Evolutionary conservation across 768 basidiomycete genomes (phyloP).

Genomic region (Cyclocybe cylindracea): DNA sequence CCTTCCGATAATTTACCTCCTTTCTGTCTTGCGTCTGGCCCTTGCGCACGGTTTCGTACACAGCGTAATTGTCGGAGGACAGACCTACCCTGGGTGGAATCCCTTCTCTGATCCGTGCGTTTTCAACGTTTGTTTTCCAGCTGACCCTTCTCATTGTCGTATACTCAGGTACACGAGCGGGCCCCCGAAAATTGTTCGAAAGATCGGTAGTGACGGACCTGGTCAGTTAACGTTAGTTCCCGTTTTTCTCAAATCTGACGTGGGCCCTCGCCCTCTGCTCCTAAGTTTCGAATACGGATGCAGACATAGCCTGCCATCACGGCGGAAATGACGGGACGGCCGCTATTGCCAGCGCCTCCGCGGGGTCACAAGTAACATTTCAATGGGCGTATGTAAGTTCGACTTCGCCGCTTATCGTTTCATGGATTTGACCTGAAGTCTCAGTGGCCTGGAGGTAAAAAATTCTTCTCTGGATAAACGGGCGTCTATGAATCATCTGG

Average conservation of each 20-base stretch:
- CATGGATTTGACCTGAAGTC: constrained; percentile 5
- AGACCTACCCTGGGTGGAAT: constrained; percentile 37
- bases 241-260: not conserved
- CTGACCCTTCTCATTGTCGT: constrained; percentile 1
- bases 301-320: constrained; percentile 45
- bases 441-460: constrained; percentile 39
- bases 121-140: not conserved
- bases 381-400: constrained; percentile 43
- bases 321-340: constrained; percentile 39
- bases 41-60: constrained; percentile 38
- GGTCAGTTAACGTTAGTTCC: constrained; percentile 16
- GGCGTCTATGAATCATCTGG: constrained; percentile 5
- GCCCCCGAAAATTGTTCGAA: constrained; percentile 32
- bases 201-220: constrained; percentile 34
- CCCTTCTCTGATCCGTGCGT: constrained; percentile 40
- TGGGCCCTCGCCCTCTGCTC: not conserved
- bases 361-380: constrained; percentile 44
- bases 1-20: constrained; percentile 13
- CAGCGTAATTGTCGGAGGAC: constrained; percentile 27
- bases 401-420: constrained; percentile 1
- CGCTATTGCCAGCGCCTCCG: constrained; percentile 34
- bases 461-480: constrained; percentile 2
- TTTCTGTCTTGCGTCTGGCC: constrained; percentile 18
- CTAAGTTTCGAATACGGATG: constrained; percentile 21
- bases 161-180: constrained; percentile 26